These are phyloP conservation scores for Oidium heveae DNA, from an alignment of 2,329 filamentous ascomycete genomes.

Conservation along the genomic window DNA sequence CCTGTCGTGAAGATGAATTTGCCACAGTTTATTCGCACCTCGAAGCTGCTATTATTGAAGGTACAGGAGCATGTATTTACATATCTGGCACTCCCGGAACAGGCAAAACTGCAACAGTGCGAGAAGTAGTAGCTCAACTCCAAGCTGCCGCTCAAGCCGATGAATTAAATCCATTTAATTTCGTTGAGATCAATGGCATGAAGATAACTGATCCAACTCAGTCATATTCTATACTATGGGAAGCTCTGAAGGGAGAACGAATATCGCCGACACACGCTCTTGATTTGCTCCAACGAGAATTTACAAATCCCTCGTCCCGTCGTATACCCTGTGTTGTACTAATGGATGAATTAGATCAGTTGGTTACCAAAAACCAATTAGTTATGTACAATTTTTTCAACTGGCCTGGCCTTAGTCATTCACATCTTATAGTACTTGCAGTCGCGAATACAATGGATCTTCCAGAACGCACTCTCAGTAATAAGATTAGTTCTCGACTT, in stretches of 20 bases:
- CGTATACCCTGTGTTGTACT: conserved; percentile 86
- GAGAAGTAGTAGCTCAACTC: conserved; percentile 74
- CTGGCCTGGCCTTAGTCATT: conserved; percentile 82
- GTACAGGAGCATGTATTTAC: conserved; percentile 88
- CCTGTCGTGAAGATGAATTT: conserved; percentile 83
- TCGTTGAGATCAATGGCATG: conserved; percentile 99
- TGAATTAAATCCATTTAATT: conserved; percentile 93
- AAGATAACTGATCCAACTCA: conserved; percentile 97
- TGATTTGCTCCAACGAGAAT: conserved; percentile 75
- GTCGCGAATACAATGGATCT: conserved; percentile 99
- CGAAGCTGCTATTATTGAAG: conserved; percentile 80
- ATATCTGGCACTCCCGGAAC: conserved; percentile 97
- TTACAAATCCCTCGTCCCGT: conserved; percentile 70
- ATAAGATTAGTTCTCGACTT: conserved; percentile 88
- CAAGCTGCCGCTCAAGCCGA: conserved; percentile 72
- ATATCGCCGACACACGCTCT: conserved; percentile 81
- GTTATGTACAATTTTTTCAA: conserved; percentile 99
- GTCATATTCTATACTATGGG: conserved; percentile 85
- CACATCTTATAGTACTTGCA: conserved; percentile 78
- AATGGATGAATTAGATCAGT: conserved; percentile 95
- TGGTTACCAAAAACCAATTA: conserved; percentile 95
- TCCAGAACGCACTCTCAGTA: conserved; percentile 82
- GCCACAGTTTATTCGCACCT: conserved; percentile 78
- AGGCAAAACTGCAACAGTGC: conserved; percentile 89
- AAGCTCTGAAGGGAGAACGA: conserved; percentile 77